These are phyloP conservation scores for Pontederia crassipes DNA, from an alignment of 176 grass and related monocot species.

Conservation along the genomic window DNA sequence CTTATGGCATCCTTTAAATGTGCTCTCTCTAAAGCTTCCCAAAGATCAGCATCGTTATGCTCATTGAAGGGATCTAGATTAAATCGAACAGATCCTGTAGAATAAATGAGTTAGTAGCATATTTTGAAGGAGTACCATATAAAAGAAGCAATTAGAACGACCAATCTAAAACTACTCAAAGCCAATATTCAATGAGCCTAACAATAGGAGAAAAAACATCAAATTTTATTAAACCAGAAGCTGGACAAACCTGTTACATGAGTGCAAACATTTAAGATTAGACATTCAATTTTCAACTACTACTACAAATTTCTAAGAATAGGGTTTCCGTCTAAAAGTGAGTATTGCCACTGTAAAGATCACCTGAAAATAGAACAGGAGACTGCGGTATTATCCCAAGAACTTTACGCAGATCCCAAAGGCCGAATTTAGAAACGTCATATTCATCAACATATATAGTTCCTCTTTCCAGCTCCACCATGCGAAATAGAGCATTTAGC, in stretches of 20 bases:
- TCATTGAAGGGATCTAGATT: slow-evolving; percentile 97
- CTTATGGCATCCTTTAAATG: slow-evolving; percentile 94
- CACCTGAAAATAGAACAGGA: slow-evolving; percentile 96
- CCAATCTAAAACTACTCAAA: too few relatives aligned
- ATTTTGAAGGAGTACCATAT: not conserved
- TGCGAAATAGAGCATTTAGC: slow-evolving; percentile 94
- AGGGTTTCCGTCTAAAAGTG: too few relatives aligned
- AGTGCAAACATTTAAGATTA: too few relatives aligned
- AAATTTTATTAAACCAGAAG: too few relatives aligned
- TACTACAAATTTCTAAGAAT: not conserved
- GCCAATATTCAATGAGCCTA: too few relatives aligned
- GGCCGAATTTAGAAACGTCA: slow-evolving; percentile 76
- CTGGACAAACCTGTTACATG: too few relatives aligned
- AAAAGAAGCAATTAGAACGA: too few relatives aligned
- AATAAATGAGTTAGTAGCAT: not conserved
- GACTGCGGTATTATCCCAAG: slow-evolving; percentile 97
- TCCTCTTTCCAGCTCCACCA: slow-evolving; percentile 82
- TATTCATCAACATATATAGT: slow-evolving; percentile 70
- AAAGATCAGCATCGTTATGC: slow-evolving; percentile 98
- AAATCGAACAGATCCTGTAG: slow-evolving; percentile 86
- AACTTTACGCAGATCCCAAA: slow-evolving; percentile 94
- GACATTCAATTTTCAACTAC: not conserved
- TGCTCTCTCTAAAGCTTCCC: slow-evolving; percentile 95
- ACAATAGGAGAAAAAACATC: too few relatives aligned
- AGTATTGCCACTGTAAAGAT: too few relatives aligned